Evolutionary conservation across 2,329 filamentous ascomycete species (phyloP), one percentile per base, ranked within the genome.

Genomic region (Stagonosporopsis chrysanthemi): DNA sequence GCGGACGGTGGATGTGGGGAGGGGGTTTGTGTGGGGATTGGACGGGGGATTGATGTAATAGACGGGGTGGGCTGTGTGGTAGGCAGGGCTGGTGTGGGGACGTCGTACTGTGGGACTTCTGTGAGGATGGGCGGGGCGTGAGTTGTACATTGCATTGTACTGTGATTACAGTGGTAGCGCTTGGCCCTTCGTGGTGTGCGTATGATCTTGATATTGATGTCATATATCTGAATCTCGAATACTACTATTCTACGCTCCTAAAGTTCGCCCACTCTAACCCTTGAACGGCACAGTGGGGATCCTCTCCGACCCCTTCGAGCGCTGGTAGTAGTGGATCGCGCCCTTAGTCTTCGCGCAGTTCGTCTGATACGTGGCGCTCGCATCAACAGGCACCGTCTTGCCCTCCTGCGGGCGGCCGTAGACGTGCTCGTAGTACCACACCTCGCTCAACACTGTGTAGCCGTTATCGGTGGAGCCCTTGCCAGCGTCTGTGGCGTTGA

Each of bases 371-470:
- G 76, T 79, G 4, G 80, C 80, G 0, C 82, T 75, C 17, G 77
- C 84, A 52, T 83, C 81, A 2, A 81, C 77, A 5, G 80, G 78
- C 23, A 83, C 67, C 9, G 76, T 80, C 38, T 82, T 72, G 2
- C 77, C 79, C 52, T 80, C 75, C 75, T 89, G 87, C 6, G 85
- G 82, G 15, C 80, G 73, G 3, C 87, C 87, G 52, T 79, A 81
- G 2, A 67, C 83, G 72, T 88, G 82, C 71, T 84, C 81, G 67
- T 88, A 89, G 68, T 89, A 90, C 86, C 86, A 90, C 12, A 87
- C 79, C 79, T 90, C 87, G 56, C 72, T 82, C 44, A 90, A 63
- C 29, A 82, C 78, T 1, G 86, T 89, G 60, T 77, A 76, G 1
- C 87, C 86, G 53, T 78, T 82, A 65, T 89, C 87, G 2, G 68